Conservation (phyloP, 1,139 yeast genomes). For the Zygosaccharomyces sapae region DNA sequence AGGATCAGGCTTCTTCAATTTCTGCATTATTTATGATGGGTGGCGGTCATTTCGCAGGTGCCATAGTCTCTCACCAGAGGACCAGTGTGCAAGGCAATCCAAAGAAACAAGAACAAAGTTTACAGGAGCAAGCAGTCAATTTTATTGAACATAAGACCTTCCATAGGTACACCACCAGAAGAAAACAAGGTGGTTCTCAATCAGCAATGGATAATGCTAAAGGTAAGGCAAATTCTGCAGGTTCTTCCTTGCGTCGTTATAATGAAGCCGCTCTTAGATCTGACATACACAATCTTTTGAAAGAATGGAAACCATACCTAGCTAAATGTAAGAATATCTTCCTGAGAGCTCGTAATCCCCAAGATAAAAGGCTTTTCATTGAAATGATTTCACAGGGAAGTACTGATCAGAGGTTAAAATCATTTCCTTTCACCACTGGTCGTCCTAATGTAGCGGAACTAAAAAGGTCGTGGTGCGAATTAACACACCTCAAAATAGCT, state of each 20-base stretch:
- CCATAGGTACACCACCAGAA: constrained; percentile 91
- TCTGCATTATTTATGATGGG: constrained; percentile 91
- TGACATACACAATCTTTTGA: constrained; percentile 68
- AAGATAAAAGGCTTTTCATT: constrained; percentile 60
- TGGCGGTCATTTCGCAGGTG: constrained; percentile 98
- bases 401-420: constrained; percentile 56
- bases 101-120: constrained; percentile 41
- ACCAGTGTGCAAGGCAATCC: constrained; percentile 47
- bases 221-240: constrained; percentile 97
- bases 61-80: constrained; percentile 72
- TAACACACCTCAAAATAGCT: constrained; percentile 55
- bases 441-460: constrained; percentile 83
- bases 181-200: constrained; percentile 98
- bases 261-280: constrained; percentile 79
- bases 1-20: constrained; percentile 28
- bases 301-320: constrained; percentile 59
- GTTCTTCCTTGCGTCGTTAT: constrained; percentile 81
- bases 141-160: constrained; percentile 76
- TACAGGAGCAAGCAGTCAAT: constrained; percentile 58
- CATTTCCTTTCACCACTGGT: constrained; percentile 83
- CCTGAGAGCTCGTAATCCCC: constrained; percentile 75
- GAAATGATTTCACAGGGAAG: constrained; percentile 51
- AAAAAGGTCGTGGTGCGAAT: constrained; percentile 77
- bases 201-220: constrained; percentile 86
- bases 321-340: constrained; percentile 65